These are phyloP conservation scores for Cubamyces lactineus DNA, from an alignment of 768 basidiomycete species.

Conservation along the genomic window DNA sequence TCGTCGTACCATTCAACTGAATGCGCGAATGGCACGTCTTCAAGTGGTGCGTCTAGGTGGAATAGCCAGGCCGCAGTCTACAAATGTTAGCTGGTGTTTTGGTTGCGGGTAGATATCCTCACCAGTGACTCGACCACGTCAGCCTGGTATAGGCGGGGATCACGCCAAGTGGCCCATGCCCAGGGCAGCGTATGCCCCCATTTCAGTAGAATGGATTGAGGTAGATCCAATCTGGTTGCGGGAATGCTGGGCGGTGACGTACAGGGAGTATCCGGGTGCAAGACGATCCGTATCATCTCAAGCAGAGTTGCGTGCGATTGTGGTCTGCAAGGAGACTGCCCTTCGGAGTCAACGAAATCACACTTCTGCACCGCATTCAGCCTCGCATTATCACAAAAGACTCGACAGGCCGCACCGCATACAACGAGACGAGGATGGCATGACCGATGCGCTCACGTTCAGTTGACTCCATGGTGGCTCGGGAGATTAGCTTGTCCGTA, in stretches of 20 bases:
- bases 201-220: constrained; percentile 55
- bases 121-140: constrained; percentile 47
- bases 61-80: constrained; percentile 61
- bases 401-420: constrained; percentile 36
- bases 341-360: constrained; percentile 5
- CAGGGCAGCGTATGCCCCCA: constrained; percentile 63
- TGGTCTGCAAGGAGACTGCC: constrained; percentile 44
- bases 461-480: too few species aligned
- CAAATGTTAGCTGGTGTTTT: not conserved
- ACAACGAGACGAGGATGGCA: constrained; percentile 43
- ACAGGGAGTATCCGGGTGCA: constrained; percentile 35
- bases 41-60: constrained; percentile 36
- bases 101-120: not conserved
- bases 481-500: not conserved
- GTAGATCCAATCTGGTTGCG: constrained; percentile 39
- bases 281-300: constrained; percentile 45
- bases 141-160: constrained; percentile 50
- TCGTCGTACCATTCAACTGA: constrained; percentile 22
- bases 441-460: constrained; percentile 35
- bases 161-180: constrained; percentile 68
- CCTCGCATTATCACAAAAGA: not conserved
- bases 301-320: constrained; percentile 49
- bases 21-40: constrained; percentile 5
- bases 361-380: constrained; percentile 1
- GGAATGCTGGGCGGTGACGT: constrained; percentile 22